Percentiles rank a stretch among this genome's conserved stretches.
Evolutionary conservation across 73 alveolate genomes (phyloP).

Genomic region (Uronychia setigera): DNA sequence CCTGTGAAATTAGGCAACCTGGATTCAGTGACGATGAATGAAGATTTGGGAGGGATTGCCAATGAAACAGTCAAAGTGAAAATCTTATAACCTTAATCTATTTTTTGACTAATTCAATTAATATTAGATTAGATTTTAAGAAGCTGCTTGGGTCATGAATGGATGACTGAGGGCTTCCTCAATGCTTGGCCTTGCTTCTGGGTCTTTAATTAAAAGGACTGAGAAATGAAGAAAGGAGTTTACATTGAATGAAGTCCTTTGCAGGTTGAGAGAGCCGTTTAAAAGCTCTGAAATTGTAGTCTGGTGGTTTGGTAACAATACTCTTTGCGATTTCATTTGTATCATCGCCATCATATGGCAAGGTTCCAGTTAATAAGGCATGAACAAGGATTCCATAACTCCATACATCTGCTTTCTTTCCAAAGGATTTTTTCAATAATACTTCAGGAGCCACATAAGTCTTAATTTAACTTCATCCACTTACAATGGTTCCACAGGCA

Average conservation of each 20-base stretch:
- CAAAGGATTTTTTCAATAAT: constrained; percentile 49
- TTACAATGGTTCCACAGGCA: constrained; percentile 57
- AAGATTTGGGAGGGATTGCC: not conserved
- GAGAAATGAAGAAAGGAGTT: not conserved
- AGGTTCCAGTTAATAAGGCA: constrained; percentile 65
- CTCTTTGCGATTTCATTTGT: not conserved
- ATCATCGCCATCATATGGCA: constrained; percentile 68
- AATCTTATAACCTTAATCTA: too few species aligned
- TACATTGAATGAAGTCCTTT: not conserved
- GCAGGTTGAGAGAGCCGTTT: not conserved
- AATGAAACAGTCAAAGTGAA: not conserved
- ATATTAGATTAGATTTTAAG: not conserved
- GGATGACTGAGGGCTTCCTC: not conserved
- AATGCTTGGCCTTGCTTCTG: not conserved
- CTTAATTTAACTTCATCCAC: not conserved
- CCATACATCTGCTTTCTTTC: constrained; percentile 72
- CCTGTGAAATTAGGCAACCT: not conserved
- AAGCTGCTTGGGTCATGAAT: not conserved
- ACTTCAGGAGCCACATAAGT: constrained; percentile 85
- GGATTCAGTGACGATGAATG: not conserved
- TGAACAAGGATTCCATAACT: constrained; percentile 65
- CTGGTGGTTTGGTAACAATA: not conserved
- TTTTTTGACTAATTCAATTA: not conserved
- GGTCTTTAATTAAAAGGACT: not conserved
- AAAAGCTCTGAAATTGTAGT: not conserved